A percentile compares a stretch with the other conserved stretches of the same genome.
These are phyloP conservation scores for Ogataea ramenticola DNA, from an alignment of 805 yeast species.

Conservation along the genomic window DNA sequence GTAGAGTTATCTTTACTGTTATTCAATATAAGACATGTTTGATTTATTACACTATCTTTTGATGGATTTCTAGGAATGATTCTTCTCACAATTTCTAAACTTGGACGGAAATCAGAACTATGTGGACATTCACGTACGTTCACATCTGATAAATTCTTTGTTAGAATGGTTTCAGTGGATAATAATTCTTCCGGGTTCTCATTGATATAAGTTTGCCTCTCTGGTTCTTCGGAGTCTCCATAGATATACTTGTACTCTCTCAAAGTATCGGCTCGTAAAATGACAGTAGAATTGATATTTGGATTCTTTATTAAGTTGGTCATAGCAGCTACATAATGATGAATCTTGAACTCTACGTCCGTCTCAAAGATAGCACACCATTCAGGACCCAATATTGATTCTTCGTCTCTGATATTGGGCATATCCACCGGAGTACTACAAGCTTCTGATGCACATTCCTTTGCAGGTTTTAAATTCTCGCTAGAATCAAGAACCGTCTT, in stretches of 20 bases:
- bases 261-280: constrained; percentile 79
- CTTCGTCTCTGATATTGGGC: constrained; percentile 30
- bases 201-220: constrained; percentile 17
- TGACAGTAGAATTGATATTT: constrained; percentile 85
- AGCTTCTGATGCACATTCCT: too few species aligned
- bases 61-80: constrained; percentile 89
- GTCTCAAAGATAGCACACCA: constrained; percentile 58
- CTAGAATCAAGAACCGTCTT: neutral
- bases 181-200: constrained; percentile 27
- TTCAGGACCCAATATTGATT: constrained; percentile 44
- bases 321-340: constrained; percentile 72
- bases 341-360: constrained; percentile 38
- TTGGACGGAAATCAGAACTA: constrained; percentile 24
- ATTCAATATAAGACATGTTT: constrained; percentile 60
- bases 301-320: constrained; percentile 73
- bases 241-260: constrained; percentile 39
- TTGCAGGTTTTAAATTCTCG: constrained; percentile 15
- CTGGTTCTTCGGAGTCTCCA: constrained; percentile 21
- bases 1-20: constrained; percentile 30
- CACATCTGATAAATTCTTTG: constrained; percentile 32
- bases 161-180: constrained; percentile 10
- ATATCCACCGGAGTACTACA: too few species aligned
- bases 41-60: constrained; percentile 77
- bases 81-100: constrained; percentile 62
- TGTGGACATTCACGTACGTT: constrained; percentile 30